Evolutionary conservation across 2,329 filamentous ascomycete genomes (phyloP).

Genomic region (Cyphellophora attinorum): DNA sequence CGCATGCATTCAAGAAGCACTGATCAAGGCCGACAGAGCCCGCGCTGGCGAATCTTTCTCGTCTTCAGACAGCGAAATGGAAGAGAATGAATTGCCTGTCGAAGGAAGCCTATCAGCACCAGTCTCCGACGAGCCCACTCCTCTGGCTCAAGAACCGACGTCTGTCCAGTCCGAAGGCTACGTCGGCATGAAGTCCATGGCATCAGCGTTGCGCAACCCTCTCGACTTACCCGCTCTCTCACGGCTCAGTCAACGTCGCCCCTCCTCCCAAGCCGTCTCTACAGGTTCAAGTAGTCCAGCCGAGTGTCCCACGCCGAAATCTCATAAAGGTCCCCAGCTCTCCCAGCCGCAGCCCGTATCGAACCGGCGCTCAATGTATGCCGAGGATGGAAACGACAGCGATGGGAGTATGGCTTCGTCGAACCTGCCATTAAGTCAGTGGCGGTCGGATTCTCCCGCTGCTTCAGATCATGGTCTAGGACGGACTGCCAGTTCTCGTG

Average conservation of each 20-base stretch:
- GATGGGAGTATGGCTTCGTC: conserved; percentile 80
- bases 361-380: conserved; percentile 66
- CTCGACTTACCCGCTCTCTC: conserved; percentile 38
- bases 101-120: conserved; percentile 9
- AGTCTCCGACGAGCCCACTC: conserved; percentile 6
- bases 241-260: conserved; percentile 35
- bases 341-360: conserved; percentile 50
- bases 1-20: conserved; percentile 86
- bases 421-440: conserved; percentile 60
- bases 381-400: conserved; percentile 77
- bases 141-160: conserved; percentile 11
- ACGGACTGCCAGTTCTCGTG: conserved; percentile 66
- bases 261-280: conserved; percentile 60
- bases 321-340: conserved; percentile 56
- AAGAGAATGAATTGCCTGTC: conserved; percentile 13
- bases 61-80: conserved; percentile 38
- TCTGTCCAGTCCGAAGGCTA: conserved; percentile 9
- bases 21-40: conserved; percentile 80
- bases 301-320: conserved; percentile 84
- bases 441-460: conserved; percentile 78
- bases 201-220: conserved; percentile 45
- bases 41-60: conserved; percentile 68
- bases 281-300: conserved; percentile 82
- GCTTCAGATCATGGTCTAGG: conserved; percentile 61
- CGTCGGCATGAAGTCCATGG: conserved; percentile 35